A percentile compares a stretch with the other conserved stretches of the same genome.
phyloP scores from a whole-genome alignment of 257 asterid genomes.

The Solanum okadae region DNA sequence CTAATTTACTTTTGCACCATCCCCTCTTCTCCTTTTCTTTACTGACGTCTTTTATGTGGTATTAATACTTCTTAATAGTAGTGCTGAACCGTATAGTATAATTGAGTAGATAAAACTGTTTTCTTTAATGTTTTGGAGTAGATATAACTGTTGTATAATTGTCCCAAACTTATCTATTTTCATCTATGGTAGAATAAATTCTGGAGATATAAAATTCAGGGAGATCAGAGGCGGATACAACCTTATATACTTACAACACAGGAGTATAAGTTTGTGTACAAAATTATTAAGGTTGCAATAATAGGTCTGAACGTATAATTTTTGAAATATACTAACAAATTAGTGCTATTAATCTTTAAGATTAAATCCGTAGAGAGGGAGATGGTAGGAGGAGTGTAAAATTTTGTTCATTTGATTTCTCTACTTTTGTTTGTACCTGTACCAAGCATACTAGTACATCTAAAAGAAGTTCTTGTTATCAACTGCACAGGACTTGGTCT shows the following conservation, averaged over 20 bases:
- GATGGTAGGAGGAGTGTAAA: neutral
- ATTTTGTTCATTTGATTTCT: neutral
- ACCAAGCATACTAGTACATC: neutral
- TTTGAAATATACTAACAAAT: neutral
- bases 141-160: neutral
- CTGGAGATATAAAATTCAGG: neutral
- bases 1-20: neutral
- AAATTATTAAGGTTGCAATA: neutral
- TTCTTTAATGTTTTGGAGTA: neutral
- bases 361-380: neutral
- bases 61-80: neutral
- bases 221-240: neutral
- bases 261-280: neutral
- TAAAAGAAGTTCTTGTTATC: neutral
- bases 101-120: neutral
- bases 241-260: neutral
- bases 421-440: neutral
- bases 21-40: neutral
- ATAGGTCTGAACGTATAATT: neutral
- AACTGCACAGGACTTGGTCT: neutral
- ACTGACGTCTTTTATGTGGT: neutral
- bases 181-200: neutral
- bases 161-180: neutral
- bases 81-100: neutral
- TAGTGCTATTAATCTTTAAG: neutral